phyloP scores from a whole-genome alignment of 352 stramenopile species.

The Pelagophyceae sp. region DNA sequence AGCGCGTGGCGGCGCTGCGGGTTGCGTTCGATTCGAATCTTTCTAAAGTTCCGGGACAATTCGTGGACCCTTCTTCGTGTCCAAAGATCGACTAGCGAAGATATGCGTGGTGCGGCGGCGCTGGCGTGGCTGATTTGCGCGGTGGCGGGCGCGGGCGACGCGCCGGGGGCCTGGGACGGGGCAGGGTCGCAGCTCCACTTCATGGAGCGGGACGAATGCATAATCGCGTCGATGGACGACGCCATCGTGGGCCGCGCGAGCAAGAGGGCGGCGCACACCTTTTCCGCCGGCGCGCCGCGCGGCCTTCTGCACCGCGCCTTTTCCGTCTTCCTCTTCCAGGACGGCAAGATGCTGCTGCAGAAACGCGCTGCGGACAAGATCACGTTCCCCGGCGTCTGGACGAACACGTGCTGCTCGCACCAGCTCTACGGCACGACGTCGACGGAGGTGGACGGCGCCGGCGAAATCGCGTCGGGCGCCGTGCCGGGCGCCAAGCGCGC shows the following conservation, averaged over 20 bases:
- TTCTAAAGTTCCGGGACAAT: too few species aligned
- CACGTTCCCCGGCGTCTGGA: conserved; percentile 81
- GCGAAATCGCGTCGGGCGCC: conserved; percentile 11
- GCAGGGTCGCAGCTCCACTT: too few species aligned
- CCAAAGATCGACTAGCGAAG: too few species aligned
- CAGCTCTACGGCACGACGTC: neutral
- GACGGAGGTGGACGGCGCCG: too few species aligned
- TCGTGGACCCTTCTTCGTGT: too few species aligned
- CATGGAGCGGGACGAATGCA: neutral
- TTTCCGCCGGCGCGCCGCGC: conserved; percentile 30
- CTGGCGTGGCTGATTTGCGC: too few species aligned
- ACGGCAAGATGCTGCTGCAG: conserved; percentile 55
- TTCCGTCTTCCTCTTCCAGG: conserved; percentile 67
- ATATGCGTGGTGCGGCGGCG: too few species aligned
- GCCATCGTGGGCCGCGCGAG: conserved; percentile 31
- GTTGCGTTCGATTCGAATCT: too few species aligned
- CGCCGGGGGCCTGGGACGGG: too few species aligned
- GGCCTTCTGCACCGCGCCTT: conserved; percentile 64
- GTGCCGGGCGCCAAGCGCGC: conserved; percentile 38
- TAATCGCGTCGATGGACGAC: conserved; percentile 8
- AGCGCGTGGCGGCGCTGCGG: too few species aligned
- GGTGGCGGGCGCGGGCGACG: too few species aligned
- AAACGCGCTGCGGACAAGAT: conserved; percentile 79
- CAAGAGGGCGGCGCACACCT: conserved; percentile 39
- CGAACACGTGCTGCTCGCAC: conserved; percentile 89